Conservation (phyloP, 2,329 filamentous ascomycete species). For the Periglandula ipomoeae region DNA sequence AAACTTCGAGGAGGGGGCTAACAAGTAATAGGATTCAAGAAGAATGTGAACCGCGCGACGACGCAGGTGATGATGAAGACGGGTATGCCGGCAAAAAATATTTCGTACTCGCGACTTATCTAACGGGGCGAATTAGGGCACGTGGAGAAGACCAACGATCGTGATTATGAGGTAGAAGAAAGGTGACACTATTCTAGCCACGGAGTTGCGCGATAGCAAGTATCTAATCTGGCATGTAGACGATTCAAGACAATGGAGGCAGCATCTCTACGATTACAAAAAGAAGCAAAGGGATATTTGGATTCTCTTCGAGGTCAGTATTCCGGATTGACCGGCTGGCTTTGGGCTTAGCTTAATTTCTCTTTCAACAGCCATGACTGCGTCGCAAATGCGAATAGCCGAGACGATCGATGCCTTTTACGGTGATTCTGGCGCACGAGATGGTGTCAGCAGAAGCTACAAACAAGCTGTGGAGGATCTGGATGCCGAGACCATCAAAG, state of each 20-base stretch:
- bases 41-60: conserved; percentile 96
- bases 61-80: conserved; percentile 99
- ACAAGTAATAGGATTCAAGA: conserved; percentile 48
- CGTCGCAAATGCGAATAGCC: conserved; percentile 97
- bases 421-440: conserved; percentile 86
- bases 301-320: conserved; percentile 77
- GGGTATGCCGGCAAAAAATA: conserved; percentile 43
- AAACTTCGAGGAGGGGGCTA: conserved; percentile 17
- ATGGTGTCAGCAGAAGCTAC: conserved; percentile 93
- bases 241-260: conserved; percentile 97
- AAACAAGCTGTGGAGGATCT: conserved; percentile 98
- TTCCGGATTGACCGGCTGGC: neutral
- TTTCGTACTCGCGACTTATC: neutral
- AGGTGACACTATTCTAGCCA: conserved; percentile 40
- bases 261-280: conserved; percentile 83
- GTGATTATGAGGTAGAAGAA: conserved; percentile 97
- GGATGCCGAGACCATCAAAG: conserved; percentile 97
- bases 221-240: conserved; percentile 35
- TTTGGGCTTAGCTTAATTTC: neutral
- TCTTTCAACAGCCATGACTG: conserved; percentile 71
- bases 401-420: conserved; percentile 99
- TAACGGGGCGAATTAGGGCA: conserved; percentile 50
- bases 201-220: neutral
- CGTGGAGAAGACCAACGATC: conserved; percentile 97
- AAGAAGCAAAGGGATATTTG: conserved; percentile 95